Evolutionary conservation across 805 yeast genomes (phyloP), one percentile per base, ranked within the genome.

Genomic region (Debaryomyces maramus): DNA sequence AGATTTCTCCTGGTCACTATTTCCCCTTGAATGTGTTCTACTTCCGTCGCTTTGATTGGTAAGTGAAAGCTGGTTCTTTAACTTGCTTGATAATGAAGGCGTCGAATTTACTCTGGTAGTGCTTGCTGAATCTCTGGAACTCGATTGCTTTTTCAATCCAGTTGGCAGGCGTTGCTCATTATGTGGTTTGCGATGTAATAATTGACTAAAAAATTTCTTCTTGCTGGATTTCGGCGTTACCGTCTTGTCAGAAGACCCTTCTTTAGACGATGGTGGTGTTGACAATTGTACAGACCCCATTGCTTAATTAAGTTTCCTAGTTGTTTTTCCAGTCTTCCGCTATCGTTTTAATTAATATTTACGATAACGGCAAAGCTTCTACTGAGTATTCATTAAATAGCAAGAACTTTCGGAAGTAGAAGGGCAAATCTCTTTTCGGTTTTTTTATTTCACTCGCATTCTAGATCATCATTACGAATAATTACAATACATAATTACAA

Each of bases 141-240:
- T 15, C 5, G 8, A 4, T 2, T n/a, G 13, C 7, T 11, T 29
- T 3, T 29, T 29, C 32, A 3, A 18, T n/a, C 20, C 18, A n/a
- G 34, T 24, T 18, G 21, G 24, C 18, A 43, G 32, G 4, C 43
- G 41, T 21, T 31, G 33, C 15, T 26, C 29, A 29, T 27, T 32
- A 23, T 34, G 38, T 18, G 18, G 14, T 11, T 29, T 29, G 18
- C 32, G 18, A 20, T 24, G 27, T 10, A 33, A 21, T 22, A 33
- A 14, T n/a, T 33, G 21, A 14, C 36, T 33, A 11, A 33, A 23
- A 33, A 33, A 14, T 10, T 16, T 23, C 18, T 21, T 33, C 23
- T 22, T 33, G 15, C 32, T 17, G 11, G 36, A 33, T 10, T 24
- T 24, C 13, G 28, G 28, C 14, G 36, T 20, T 5, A 6, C 26